Base-by-base conservation (phyloP, 1,284 basidiomycete genomes). In the Phlebopus sp. region DNA sequence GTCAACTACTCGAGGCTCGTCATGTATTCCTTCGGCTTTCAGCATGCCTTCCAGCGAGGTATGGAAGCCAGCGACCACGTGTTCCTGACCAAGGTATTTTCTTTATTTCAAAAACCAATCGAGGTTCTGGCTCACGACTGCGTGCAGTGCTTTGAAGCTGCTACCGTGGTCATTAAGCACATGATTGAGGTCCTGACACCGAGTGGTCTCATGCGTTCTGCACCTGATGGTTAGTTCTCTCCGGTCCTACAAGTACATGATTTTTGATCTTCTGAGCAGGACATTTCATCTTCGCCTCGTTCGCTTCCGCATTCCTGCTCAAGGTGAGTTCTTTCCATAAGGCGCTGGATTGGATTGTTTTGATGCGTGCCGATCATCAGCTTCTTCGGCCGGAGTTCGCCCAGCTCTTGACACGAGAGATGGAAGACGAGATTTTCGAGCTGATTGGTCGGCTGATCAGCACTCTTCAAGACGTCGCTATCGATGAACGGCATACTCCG, bases 11-110 rank as follows among this genome's bases (percentile, higher is more conserved):
- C 85, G 19, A 76, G 88, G n/a, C 76, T 91, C 8, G 88, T 91
- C 36, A 88, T 90, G 84, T 89, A 80, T 60, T 90, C 88, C 0
- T 90, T 91, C 56, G 88, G 86, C 3, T 90, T 90, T 69, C 88
- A 91, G 57, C 82, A 90, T 55, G 86, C 87, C 1, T 89, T 81
- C 63, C 78, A 82, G 54, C 76, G 82, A 6, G 87, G 87, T 0
- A 75, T 87, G 32, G 73, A 81, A 52, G 64, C 73, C 1, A 74
- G 74, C 1, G 86, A 89, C 59, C 68, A 80, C 27, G 59, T 87
- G 15, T 86, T 87, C 61, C 80, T 90, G 52, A 77, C 74, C 42
- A 86, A 82, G 73, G 87, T 84, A 13, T 27, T 4, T 9, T 41
- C 0, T 5, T 18, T 45, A n/a, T 63, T 50, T 36, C 23, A 2